Conservation (phyloP, 257 asterid genomes). For the Cinchona pubescens region DNA sequence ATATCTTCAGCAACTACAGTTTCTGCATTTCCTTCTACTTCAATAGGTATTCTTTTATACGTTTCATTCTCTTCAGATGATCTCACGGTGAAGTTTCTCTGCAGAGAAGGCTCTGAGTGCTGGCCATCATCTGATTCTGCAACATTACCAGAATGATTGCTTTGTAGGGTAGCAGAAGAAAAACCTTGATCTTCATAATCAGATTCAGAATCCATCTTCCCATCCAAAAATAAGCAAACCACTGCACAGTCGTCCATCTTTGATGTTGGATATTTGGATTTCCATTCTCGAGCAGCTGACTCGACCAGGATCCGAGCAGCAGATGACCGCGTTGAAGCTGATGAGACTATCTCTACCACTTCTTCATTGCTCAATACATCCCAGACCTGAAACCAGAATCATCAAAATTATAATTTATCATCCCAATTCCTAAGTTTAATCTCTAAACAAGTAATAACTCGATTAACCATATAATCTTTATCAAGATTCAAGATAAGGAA, state of each 20-base stretch:
- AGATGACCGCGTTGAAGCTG: constrained; percentile 71
- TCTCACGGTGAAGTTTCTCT: constrained; percentile 73
- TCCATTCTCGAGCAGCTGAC: constrained; percentile 91
- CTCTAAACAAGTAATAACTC: background rate
- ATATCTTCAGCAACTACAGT: constrained; percentile 46
- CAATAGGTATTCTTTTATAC: constrained; percentile 36
- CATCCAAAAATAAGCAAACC: constrained; percentile 76
- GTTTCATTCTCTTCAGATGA: constrained; percentile 60
- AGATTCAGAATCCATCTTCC: constrained; percentile 87
- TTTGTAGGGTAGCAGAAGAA: constrained; percentile 70
- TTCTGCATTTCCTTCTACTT: constrained; percentile 31
- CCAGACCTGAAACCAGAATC: constrained; percentile 67
- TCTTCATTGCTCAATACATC: constrained; percentile 94
- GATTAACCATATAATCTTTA: background rate
- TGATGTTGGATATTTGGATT: constrained; percentile 84
- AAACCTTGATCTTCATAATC: constrained; percentile 78
- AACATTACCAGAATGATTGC: constrained; percentile 71
- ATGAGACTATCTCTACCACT: constrained; percentile 78
- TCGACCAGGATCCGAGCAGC: constrained; percentile 81
- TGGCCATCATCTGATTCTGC: constrained; percentile 84
- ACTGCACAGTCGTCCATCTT: constrained; percentile 99
- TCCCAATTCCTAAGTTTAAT: background rate
- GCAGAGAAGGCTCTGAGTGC: constrained; percentile 65
- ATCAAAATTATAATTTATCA: background rate
- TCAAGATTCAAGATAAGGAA: background rate